Evolutionary conservation across 2,329 filamentous ascomycete genomes (phyloP), one percentile per base, ranked within the genome.

Genomic region (Xylaria sp.): DNA sequence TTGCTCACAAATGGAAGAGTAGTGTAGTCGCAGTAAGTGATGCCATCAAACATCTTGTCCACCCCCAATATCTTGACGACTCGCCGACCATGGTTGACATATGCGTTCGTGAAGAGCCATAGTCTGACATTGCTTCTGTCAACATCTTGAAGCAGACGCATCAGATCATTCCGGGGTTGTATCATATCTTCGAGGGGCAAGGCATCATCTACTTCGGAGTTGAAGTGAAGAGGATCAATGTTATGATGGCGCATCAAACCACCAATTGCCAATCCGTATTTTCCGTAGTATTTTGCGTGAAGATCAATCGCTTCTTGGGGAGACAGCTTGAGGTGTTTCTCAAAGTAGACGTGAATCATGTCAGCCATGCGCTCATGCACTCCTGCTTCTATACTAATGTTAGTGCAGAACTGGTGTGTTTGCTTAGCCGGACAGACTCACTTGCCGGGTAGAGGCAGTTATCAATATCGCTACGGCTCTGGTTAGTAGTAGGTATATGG

Each of bases 31-130:
- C 63, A 65, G 28, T 53, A 65, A 7, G 63, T 63, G 17, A 63
- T 54, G 14, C 63, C 63, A 15, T 63, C 63, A 23, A 65, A 63
- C 60, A 65, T 57, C 15, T 63, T 47, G 35, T 65, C 60, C 5
- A 65, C 43, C 9, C 40, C 55, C 12, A 63, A 19, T 6, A 63
- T 51, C 21, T 63, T 60, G 11, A 63, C 60, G 21, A 65, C 60
- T 17, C 63, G 63, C 21, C 46, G 45, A 31, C 35, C 60, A 45
- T 65, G 63, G 21, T 58, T 65, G n/a, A 65, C 46, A 37, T 65
- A 63, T 38, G 60, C 60, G 21, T 63, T 63, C 21, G 63, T 65
- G 63, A 65, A 65, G 2, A 65, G 51, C 60, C 55, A 65, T 19
- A 60, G 45, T 14, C 51, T 62, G 31, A 61, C 62, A 14, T 62